These are phyloP conservation scores for Salinomyces thailandicus DNA, from an alignment of 2,329 filamentous ascomycete species.

Conservation along the genomic window DNA sequence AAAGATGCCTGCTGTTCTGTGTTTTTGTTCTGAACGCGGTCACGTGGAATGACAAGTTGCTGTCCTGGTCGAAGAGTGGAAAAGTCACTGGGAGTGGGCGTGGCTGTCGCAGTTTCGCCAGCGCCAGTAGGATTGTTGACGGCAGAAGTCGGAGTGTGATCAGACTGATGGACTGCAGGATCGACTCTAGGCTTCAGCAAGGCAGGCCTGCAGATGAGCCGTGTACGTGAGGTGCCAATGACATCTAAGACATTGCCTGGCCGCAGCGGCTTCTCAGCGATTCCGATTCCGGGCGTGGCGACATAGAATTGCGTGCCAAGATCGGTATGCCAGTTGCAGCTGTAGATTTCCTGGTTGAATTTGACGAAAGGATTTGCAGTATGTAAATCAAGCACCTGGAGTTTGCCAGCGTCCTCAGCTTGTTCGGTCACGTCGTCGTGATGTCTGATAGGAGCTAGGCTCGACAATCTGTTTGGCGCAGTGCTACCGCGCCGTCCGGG, in stretches of 20 bases:
- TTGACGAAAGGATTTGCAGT: slow-evolving; percentile 65
- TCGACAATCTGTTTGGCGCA: neutral
- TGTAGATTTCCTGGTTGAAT: slow-evolving; percentile 68
- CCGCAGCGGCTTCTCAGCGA: slow-evolving; percentile 36
- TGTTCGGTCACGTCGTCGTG: slow-evolving; percentile 4
- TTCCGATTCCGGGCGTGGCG: slow-evolving; percentile 29
- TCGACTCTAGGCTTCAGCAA: slow-evolving; percentile 36
- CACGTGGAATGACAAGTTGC: slow-evolving; percentile 15
- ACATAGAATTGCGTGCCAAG: slow-evolving; percentile 68
- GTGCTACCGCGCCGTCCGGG: neutral
- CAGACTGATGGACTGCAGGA: neutral
- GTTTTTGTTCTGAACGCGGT: slow-evolving; percentile 10
- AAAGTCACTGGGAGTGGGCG: slow-evolving; percentile 3
- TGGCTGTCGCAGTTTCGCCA: slow-evolving; percentile 1
- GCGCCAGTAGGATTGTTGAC: neutral
- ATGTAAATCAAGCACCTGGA: slow-evolving; percentile 80
- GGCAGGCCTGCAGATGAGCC: slow-evolving; percentile 58
- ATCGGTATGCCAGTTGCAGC: slow-evolving; percentile 69
- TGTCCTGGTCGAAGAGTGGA: slow-evolving; percentile 5
- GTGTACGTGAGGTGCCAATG: slow-evolving; percentile 58
- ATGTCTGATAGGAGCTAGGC: neutral
- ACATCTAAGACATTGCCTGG: slow-evolving; percentile 54
- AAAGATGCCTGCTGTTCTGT: slow-evolving; percentile 27
- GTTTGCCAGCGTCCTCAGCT: slow-evolving; percentile 26
- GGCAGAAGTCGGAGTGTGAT: neutral